A percentile compares a stretch with the other conserved stretches of the same genome.
Evolutionary conservation across 2,329 filamentous ascomycete genomes (phyloP).

Genomic region (Cladosporium halotolerans): DNA sequence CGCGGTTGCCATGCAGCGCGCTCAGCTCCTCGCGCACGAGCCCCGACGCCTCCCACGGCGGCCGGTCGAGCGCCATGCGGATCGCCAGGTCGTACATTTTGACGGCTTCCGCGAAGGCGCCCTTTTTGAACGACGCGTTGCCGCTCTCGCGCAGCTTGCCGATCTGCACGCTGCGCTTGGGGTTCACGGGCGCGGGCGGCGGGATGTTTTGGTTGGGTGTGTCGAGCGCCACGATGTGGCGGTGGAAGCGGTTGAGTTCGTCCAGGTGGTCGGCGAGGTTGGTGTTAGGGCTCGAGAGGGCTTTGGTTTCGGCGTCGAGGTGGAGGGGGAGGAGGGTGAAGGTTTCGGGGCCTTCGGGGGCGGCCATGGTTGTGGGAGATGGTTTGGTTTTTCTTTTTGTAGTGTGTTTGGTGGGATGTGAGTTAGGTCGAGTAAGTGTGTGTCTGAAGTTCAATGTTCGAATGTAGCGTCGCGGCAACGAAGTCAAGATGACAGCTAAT

Average conservation of each 20-base stretch:
- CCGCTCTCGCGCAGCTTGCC: slow-evolving; percentile 85
- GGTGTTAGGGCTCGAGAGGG: slow-evolving; percentile 49
- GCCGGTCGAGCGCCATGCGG: slow-evolving; percentile 77
- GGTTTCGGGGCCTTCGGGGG: slow-evolving; percentile 44
- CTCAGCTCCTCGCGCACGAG: slow-evolving; percentile 80
- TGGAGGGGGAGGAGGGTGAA: slow-evolving; percentile 78
- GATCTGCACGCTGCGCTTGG: slow-evolving; percentile 82
- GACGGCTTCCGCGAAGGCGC: slow-evolving; percentile 66
- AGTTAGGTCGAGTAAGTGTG: background rate
- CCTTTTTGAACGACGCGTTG: slow-evolving; percentile 76
- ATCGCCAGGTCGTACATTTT: slow-evolving; percentile 80
- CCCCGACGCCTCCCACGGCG: slow-evolving; percentile 79
- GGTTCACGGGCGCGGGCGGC: slow-evolving; percentile 84
- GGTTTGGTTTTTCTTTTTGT: background rate
- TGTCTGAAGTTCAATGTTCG: background rate
- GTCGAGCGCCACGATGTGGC: slow-evolving; percentile 58
- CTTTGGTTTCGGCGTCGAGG: slow-evolving; percentile 76
- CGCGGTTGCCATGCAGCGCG: slow-evolving; percentile 75
- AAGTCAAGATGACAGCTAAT: background rate
- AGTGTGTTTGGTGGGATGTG: background rate
- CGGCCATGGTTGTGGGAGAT: slow-evolving; percentile 5
- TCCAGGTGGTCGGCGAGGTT: slow-evolving; percentile 48
- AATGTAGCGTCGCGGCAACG: background rate
- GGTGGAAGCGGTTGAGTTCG: slow-evolving; percentile 73
- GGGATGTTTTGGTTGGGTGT: slow-evolving; percentile 57